A percentile compares a stretch with the other conserved stretches of the same genome.
phyloP scores from a whole-genome alignment of 768 basidiomycete species.

The Lactarius pseudohatsudake region DNA sequence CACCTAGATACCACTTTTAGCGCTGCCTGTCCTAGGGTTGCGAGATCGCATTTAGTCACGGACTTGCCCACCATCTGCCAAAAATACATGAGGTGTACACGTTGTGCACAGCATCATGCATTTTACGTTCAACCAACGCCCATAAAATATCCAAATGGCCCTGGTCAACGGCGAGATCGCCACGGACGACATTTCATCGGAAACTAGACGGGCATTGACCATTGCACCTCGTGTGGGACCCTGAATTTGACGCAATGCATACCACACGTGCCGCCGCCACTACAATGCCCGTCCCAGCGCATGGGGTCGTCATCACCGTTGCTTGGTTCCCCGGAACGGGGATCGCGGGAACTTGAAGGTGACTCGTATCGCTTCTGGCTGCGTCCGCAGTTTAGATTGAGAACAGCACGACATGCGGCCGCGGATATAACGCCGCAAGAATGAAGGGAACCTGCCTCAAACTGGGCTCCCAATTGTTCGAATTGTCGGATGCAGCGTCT shows the following conservation, averaged over 20 bases:
- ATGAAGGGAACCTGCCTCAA: background rate
- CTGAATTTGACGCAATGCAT: background rate
- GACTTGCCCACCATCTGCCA: background rate
- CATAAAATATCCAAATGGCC: background rate
- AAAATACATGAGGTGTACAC: background rate
- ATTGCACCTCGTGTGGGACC: background rate
- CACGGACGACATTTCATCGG: background rate
- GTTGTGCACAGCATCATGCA: background rate
- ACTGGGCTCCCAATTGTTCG: background rate
- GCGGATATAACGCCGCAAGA: background rate
- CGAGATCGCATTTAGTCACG: background rate
- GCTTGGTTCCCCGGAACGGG: background rate
- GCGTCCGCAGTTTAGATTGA: background rate
- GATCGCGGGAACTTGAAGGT: background rate
- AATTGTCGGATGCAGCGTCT: background rate
- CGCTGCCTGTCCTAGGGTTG: background rate
- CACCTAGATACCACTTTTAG: background rate
- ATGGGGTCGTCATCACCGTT: background rate
- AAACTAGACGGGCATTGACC: background rate
- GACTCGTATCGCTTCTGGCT: background rate
- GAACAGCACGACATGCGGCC: background rate
- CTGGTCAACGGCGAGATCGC: background rate
- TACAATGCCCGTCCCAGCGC: background rate
- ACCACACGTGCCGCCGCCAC: background rate
- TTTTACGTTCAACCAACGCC: background rate